phyloP scores from a whole-genome alignment of 768 basidiomycete species.

The Termitomyces sp. region DNA sequence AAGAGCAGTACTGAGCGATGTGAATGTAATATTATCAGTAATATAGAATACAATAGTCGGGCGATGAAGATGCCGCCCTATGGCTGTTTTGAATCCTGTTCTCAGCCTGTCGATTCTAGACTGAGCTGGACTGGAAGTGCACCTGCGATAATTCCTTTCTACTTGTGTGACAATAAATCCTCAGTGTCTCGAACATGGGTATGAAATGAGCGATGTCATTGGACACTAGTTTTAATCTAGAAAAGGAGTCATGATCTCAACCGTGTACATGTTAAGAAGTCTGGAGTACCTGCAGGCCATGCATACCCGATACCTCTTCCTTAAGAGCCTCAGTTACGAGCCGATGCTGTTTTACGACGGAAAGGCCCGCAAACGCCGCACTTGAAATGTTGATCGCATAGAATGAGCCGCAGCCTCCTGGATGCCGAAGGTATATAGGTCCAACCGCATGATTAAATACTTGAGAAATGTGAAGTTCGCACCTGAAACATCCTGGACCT shows the following conservation, averaged over 20 bases:
- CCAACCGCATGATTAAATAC: background rate
- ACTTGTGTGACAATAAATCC: background rate
- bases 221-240: slow-evolving; percentile 13
- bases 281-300: slow-evolving; percentile 82
- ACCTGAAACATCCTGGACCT: slow-evolving; percentile 97
- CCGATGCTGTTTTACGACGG: slow-evolving; percentile 90
- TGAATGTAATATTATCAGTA: background rate
- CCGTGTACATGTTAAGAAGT: background rate
- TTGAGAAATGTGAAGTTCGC: background rate
- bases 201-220: background rate
- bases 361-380: slow-evolving; percentile 77
- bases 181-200: background rate
- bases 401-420: slow-evolving; percentile 97
- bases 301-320: slow-evolving; percentile 86
- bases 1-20: background rate
- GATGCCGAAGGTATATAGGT: background rate
- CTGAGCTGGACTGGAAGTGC: background rate
- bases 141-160: background rate
- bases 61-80: background rate
- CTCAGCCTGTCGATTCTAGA: background rate
- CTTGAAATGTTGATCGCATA: slow-evolving; percentile 91
- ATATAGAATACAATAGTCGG: background rate
- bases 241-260: background rate
- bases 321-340: slow-evolving; percentile 85
- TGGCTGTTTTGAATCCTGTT: background rate